phyloP scores from a whole-genome alignment of 1,139 yeast species.

The Geotrichum reessii region DNA sequence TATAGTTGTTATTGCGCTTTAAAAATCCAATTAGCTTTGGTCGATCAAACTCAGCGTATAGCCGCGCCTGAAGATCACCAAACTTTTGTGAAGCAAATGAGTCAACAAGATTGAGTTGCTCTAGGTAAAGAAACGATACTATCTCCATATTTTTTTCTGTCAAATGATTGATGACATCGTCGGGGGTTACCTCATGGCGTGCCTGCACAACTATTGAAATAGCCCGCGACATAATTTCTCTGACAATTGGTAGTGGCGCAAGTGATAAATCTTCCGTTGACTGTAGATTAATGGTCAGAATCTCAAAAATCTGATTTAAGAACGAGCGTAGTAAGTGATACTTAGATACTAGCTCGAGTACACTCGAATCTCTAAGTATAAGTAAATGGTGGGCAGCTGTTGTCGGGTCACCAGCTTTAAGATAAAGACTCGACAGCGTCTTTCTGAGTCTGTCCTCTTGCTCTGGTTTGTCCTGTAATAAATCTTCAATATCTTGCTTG shows the following conservation, averaged over 20 bases:
- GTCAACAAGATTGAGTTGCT: constrained; percentile 51
- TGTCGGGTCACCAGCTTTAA: constrained; percentile 52
- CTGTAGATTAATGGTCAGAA: constrained; percentile 46
- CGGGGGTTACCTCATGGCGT: constrained; percentile 59
- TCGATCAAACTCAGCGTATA: constrained; percentile 60
- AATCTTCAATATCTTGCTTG: constrained; percentile 46
- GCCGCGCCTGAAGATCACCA: constrained; percentile 59
- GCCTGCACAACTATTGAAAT: constrained; percentile 56
- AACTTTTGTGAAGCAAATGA: constrained; percentile 48
- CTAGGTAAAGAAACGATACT: constrained; percentile 55
- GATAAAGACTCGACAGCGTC: constrained; percentile 52
- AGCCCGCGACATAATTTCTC: constrained; percentile 41
- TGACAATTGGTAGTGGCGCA: constrained; percentile 44
- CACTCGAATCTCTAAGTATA: constrained; percentile 48
- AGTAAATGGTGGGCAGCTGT: constrained; percentile 62
- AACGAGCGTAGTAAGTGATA: constrained; percentile 57
- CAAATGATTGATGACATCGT: constrained; percentile 46
- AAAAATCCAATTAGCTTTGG: constrained; percentile 51
- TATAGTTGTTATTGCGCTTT: constrained; percentile 51
- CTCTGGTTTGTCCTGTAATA: constrained; percentile 27
- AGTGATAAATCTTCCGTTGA: constrained; percentile 36
- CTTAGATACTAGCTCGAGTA: constrained; percentile 51
- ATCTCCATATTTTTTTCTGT: constrained; percentile 38
- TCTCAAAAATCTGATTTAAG: constrained; percentile 45
- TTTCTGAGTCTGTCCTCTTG: constrained; percentile 39